Evolutionary conservation across 305 asterid genomes (phyloP), one percentile per base, ranked within the genome.

Genomic region (Ilex paraguariensis): DNA sequence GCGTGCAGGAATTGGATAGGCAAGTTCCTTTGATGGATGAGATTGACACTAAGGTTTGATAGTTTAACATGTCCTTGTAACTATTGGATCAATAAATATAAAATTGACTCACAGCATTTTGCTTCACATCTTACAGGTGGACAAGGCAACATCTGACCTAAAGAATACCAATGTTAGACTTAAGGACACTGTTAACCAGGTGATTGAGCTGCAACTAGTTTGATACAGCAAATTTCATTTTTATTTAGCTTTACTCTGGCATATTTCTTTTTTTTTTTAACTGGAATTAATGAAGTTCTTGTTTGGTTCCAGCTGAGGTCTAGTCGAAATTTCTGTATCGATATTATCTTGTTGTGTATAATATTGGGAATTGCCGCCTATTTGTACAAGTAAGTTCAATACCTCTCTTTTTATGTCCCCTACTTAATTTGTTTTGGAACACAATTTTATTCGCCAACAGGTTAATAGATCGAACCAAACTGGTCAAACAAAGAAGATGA

Each of bases 1-100:
- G 70, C 56, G 28, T 79, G 71, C 94, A 91, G 98, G 98, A 91
- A 76, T 59, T 91, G 61, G 98, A 91, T 74, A 82, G 96, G 63
- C 98, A 91, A 78, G 98, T 91, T 71, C 98, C 98, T 62, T 85
- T 91, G 40, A 86, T 91, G 95, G 98, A 91, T 73, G 98, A 91
- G 80, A 91, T 91, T 65, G 98, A 91, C 77, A 77, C 84, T 55
- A 91, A 91, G 96, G 98, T 91, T 54, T 49, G 84, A 64, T 56
- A 59, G 42, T 54, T 51, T 61, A 54, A 44, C 42, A 42, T 56
- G 21, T 21, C 13, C 53, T 39, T 44, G 67, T 31, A 32, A 15
- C 10, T 63, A 5, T 56, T n/a, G 59, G 7, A 46, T 3, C 16
- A 46, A 64, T 12, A 10, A 56, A 57, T 52, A 5, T 17, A 48